Base-by-base conservation (phyloP, 148 eudicot species). In the Cornus florida region DNA sequence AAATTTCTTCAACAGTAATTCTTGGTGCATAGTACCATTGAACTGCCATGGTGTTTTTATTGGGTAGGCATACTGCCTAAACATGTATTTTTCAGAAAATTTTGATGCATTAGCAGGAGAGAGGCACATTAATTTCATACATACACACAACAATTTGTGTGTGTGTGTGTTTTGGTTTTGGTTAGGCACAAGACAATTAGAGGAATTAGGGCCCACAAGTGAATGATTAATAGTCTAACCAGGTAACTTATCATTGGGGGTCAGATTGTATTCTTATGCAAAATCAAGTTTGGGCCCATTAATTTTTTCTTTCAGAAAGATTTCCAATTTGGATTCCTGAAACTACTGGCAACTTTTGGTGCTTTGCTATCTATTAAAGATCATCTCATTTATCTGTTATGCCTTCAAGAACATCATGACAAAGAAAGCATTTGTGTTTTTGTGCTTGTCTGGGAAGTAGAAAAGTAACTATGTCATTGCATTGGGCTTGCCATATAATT, bases 401-500 rank as follows among this genome's bases (percentile, higher is more conserved):
- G 66, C 59, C 59, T 53, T 53, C 59, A 53, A 20, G 5, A 62
- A 62, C 9, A 19, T 20, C 59, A 53, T 53, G 59, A 53, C 17
- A 53, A 11, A 12, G 3, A 11, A 11, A 11, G 59, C 19, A 11
- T 48, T 8, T 53, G 17, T 53, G 59, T 53, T 2, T 53, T 0
- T 53, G 19, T 53, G 16, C 20, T 17, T 62, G 8, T n/a, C 22
- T 62, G 78, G 28, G 74, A 23, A 69, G 74, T 67, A 75, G 72
- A 59, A 62, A 79, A 83, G 81, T 69, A 71, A 59, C 48, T 77
- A 79, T 43, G 32, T 67, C 56, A 75, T 78, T 71, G 50, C 80
- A 33, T 85, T 67, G 85, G 84, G 72, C 69, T 22, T 22, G 7
- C 41, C 72, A 32, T 67, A 72, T 64, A 24, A 39, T 56, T 60